These are phyloP conservation scores for Quercus parvula DNA, from an alignment of 306 rosid genomes.

Conservation along the genomic window DNA sequence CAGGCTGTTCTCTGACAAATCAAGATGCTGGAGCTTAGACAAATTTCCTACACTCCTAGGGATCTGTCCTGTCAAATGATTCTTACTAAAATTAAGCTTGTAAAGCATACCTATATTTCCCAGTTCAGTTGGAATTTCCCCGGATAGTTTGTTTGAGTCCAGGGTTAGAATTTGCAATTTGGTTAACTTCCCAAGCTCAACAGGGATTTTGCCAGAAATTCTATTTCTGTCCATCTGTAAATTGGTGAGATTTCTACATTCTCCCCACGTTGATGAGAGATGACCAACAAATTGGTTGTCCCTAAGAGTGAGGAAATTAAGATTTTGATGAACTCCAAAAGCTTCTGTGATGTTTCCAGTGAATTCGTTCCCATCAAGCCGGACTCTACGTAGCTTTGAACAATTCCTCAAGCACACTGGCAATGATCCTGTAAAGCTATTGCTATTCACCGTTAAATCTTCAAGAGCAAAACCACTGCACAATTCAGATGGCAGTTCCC, in stretches of 20 bases:
- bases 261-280: slow-evolving; percentile 53
- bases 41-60: slow-evolving; percentile 29
- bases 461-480: slow-evolving; percentile 34
- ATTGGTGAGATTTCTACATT: slow-evolving; percentile 36
- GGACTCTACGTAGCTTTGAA: slow-evolving; percentile 33
- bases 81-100: slow-evolving; percentile 41
- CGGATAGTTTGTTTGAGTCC: slow-evolving; percentile 32
- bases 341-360: slow-evolving; percentile 55
- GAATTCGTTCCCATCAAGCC: slow-evolving; percentile 54
- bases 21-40: slow-evolving; percentile 31
- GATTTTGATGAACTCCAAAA: slow-evolving; percentile 35
- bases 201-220: slow-evolving; percentile 57
- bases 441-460: slow-evolving; percentile 26
- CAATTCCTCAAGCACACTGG: slow-evolving; percentile 63
- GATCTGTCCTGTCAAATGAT: slow-evolving; percentile 43
- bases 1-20: slow-evolving; percentile 50
- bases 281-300: slow-evolving; percentile 49
- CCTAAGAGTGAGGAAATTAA: slow-evolving; percentile 18
- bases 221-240: slow-evolving; percentile 43
- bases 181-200: slow-evolving; percentile 40
- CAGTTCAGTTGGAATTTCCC: slow-evolving; percentile 44
- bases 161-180: slow-evolving; percentile 25
- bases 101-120: slow-evolving; percentile 41
- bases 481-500: slow-evolving; percentile 57
- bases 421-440: slow-evolving; percentile 52